phyloP scores from a whole-genome alignment of 768 basidiomycete species.

The Lactifluus piperatus region DNA sequence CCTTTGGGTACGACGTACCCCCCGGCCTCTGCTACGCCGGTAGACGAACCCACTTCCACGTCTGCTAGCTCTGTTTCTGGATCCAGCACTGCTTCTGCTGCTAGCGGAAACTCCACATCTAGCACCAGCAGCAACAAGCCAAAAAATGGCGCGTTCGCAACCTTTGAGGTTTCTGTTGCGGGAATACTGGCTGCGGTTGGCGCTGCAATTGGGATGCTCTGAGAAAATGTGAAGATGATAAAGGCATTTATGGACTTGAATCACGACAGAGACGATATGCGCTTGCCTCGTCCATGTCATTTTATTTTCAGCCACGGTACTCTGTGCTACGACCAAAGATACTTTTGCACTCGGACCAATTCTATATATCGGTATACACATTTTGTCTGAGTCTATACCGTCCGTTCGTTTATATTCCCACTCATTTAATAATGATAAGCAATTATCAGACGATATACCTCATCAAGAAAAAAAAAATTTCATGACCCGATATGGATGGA shows the following conservation, averaged over 20 bases:
- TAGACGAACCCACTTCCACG: slow-evolving; percentile 20
- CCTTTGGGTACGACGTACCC: slow-evolving; percentile 47
- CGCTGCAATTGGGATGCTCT: slow-evolving; percentile 18
- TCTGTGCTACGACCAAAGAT: background rate
- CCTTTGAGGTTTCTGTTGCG: slow-evolving; percentile 10
- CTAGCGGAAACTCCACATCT: slow-evolving; percentile 1
- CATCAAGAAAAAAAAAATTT: slow-evolving; percentile 11
- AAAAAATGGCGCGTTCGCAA: slow-evolving; percentile 7
- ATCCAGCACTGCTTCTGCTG: background rate
- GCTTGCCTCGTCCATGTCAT: background rate
- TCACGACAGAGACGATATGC: slow-evolving; percentile 3
- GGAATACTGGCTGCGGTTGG: slow-evolving; percentile 16
- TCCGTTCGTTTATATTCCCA: slow-evolving; percentile 15
- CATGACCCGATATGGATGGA: no score
- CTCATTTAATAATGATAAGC: slow-evolving; percentile 2
- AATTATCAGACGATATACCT: slow-evolving; percentile 1
- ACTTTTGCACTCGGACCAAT: background rate
- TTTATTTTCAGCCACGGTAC: background rate
- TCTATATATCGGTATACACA: slow-evolving; percentile 2
- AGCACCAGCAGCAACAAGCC: background rate
- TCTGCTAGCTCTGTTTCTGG: background rate
- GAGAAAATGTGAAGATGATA: background rate
- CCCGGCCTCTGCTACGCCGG: slow-evolving; percentile 28
- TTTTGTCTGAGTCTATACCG: slow-evolving; percentile 3
- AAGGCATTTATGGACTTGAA: background rate